phyloP scores from a whole-genome alignment of 1,284 basidiomycete species.

The Cryptococcus amylolentus region DNA sequence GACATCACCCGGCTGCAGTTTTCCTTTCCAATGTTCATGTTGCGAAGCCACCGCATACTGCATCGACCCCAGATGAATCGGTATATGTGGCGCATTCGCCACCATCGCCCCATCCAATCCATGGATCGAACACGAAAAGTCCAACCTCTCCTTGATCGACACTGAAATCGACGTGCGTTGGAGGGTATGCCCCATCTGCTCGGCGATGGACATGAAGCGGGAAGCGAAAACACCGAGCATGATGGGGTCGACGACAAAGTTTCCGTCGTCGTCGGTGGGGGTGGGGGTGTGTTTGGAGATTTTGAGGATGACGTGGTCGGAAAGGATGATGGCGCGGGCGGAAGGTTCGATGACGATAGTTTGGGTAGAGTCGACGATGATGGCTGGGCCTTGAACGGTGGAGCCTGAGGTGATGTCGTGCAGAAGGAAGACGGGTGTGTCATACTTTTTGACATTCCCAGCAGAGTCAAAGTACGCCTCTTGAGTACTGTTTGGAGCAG shows the following conservation, averaged over 20 bases:
- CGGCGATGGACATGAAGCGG: conserved; percentile 52
- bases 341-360: conserved; percentile 31
- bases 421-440: conserved; percentile 20
- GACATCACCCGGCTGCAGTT: conserved; percentile 49
- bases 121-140: conserved; percentile 51
- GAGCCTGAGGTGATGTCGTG: not conserved
- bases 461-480: conserved; percentile 48
- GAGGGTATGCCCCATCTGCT: conserved; percentile 54
- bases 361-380: conserved; percentile 27
- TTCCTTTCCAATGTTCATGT: conserved; percentile 25
- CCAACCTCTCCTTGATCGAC: conserved; percentile 43
- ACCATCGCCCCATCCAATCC: conserved; percentile 50
- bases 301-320: conserved; percentile 62
- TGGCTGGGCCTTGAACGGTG: conserved; percentile 22
- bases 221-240: conserved; percentile 53
- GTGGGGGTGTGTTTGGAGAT: too few relatives aligned
- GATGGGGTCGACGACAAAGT: conserved; percentile 44
- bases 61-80: conserved; percentile 38
- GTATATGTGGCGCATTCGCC: conserved; percentile 43
- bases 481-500: conserved; percentile 3
- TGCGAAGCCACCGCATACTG: conserved; percentile 36
- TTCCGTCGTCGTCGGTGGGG: not conserved
- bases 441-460: conserved; percentile 13
- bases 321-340: conserved; percentile 23
- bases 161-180: conserved; percentile 52